Evolutionary conservation across 1,284 basidiomycete species (phyloP).

Genomic region (Porogramme epimiltina): DNA sequence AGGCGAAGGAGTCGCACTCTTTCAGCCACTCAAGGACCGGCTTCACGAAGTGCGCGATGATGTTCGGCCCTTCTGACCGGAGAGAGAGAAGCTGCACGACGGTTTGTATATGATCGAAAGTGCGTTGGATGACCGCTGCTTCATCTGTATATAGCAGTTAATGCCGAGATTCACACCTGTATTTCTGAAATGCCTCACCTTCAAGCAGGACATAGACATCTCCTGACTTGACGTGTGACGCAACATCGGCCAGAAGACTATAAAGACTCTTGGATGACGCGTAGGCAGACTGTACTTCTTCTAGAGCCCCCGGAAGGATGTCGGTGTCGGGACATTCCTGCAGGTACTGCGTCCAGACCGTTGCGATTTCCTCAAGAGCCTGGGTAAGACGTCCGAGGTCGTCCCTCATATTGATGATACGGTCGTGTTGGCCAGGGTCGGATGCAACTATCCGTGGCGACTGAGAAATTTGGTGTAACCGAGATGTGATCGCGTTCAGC

Average conservation of each 20-base stretch:
- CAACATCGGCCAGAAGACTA: conserved; percentile 24
- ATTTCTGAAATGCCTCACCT: conserved; percentile 29
- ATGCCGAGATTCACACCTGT: not conserved
- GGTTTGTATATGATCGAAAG: conserved; percentile 17
- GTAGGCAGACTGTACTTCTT: conserved; percentile 13
- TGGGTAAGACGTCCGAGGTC: conserved; percentile 36
- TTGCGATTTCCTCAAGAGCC: conserved; percentile 44
- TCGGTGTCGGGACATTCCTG: conserved; percentile 8
- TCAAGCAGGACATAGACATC: conserved; percentile 35
- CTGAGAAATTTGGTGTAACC: conserved; percentile 15
- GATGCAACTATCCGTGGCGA: conserved; percentile 26
- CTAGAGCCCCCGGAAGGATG: conserved; percentile 2
- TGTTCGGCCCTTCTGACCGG: conserved; percentile 44
- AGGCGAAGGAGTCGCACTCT: conserved; percentile 26
- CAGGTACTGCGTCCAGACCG: conserved; percentile 16
- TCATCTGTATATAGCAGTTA: conserved; percentile 17
- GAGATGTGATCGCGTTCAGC: conserved; percentile 16
- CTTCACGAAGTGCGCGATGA: conserved; percentile 47
- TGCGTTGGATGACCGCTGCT: conserved; percentile 8
- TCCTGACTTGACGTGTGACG: conserved; percentile 33
- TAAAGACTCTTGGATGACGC: conserved; percentile 12
- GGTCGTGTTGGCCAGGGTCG: conserved; percentile 29
- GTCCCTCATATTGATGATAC: conserved; percentile 35
- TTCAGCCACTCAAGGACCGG: conserved; percentile 53
- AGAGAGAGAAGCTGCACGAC: conserved; percentile 19